Evolutionary conservation across 495 filamentous ascomycete genomes (phyloP).

Genomic region (Podospora comata): DNA sequence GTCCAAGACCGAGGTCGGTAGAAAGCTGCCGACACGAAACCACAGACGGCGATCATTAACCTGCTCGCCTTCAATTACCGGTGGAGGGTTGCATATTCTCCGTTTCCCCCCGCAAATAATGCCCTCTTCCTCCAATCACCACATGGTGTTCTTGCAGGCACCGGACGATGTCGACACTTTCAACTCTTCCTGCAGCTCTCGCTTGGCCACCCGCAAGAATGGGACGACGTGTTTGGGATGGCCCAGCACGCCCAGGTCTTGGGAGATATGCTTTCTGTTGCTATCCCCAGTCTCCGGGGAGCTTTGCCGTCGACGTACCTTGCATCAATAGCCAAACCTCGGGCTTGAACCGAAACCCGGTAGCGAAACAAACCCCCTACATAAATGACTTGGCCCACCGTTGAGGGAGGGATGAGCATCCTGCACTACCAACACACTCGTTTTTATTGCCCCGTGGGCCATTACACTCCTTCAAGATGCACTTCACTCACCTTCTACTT

Average conservation of each 20-base stretch:
- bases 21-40: background rate
- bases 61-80: background rate
- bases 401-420: background rate
- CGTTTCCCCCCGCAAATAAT: background rate
- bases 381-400: background rate
- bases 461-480: slow-evolving; percentile 1
- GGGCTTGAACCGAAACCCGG: background rate
- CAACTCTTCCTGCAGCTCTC: background rate
- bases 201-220: background rate
- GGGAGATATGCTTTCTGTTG: no score
- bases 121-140: background rate
- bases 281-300: background rate
- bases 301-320: background rate
- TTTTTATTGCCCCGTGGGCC: background rate
- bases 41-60: background rate
- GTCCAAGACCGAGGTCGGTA: background rate
- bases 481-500: slow-evolving; percentile 1
- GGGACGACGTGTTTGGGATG: background rate
- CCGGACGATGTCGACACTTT: background rate
- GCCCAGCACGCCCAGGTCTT: no score
- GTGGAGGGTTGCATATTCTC: background rate
- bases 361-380: background rate
- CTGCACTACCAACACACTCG: background rate
- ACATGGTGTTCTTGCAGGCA: background rate
- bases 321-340: background rate